Evolutionary conservation across 140 eudicot genomes (phyloP), one percentile per base, ranked within the genome.

Genomic region (Flaveria floridana): DNA sequence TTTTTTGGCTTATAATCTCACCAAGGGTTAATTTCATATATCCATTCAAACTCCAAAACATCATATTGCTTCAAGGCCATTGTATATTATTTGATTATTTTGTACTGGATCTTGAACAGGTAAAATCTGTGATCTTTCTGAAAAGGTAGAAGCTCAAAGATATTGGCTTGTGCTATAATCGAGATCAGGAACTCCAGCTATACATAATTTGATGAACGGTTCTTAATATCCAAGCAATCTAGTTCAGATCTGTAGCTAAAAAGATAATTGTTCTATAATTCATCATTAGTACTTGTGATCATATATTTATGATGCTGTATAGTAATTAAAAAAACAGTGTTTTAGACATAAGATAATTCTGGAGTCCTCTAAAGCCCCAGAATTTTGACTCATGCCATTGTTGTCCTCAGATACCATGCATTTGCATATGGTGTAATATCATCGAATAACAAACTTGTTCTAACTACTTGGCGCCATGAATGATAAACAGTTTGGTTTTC

Each of bases 291-390:
- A 65, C 44, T 37, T 61, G 42, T 72, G 76, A 68, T 75, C 52
- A 81, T 78, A 74, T 77, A 75, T 28, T 84, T 71, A 57, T 64
- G 79, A 68, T 78, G 84, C 8, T 84, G 78, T 86, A 79, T 81
- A 78, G 88, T 70, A 79, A 65, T 9, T 44, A 68, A 52, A 20
- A 47, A 72, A 65, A 74, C 55, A 70, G 79, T 77, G 47, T 55
- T 71, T 73, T 37, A 64, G 82, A 64, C 77, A 82, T 70, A 85
- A 78, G 81, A 82, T 34, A 46, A 69, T 72, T 71, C 76, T 79
- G 76, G 76, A 67, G 71, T 48, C 42, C 64, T 42, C 59, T 41
- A 67, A 82, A 72, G 41, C 41, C 55, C 61, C 83, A 80, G 62
- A 74, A 74, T 75, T 70, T 67, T 58, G 48, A 25, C 16, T 79